Percentiles rank a stretch among this genome's conserved stretches.
Conservation (phyloP, 140 eudicot genomes). For the Oenanthe javanica region DNA sequence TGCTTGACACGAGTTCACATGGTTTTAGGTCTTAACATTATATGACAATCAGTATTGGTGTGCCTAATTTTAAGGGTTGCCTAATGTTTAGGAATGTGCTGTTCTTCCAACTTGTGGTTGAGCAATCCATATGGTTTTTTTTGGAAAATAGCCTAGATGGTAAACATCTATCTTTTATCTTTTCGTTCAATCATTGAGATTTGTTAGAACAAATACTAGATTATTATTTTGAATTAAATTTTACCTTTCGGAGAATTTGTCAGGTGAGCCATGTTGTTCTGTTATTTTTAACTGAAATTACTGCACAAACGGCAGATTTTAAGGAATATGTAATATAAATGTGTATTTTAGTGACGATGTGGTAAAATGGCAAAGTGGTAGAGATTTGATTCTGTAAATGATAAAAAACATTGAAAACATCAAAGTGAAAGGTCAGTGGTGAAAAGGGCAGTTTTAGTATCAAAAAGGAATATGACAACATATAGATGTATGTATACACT, state of each 20-base stretch:
- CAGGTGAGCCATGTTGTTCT: not conserved
- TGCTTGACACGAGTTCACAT: not conserved
- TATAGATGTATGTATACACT: not conserved
- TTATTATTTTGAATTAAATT: not conserved
- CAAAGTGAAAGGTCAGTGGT: conserved; percentile 12
- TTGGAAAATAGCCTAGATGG: no score
- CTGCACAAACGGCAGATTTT: conserved; percentile 8
- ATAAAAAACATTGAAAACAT: not conserved
- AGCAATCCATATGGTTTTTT: no score
- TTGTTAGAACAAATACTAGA: no score
- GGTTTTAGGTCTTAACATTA: not conserved
- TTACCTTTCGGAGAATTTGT: not conserved
- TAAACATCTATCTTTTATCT: no score
- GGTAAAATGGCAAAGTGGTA: not conserved
- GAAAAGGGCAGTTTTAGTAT: conserved; percentile 2
- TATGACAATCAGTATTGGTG: not conserved
- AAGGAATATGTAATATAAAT: not conserved
- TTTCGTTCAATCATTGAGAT: no score
- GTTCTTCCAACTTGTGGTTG: no score
- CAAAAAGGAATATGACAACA: conserved; percentile 2
- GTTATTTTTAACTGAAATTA: conserved; percentile 4
- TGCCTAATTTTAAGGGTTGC: not conserved
- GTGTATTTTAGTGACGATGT: not conserved
- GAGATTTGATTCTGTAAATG: conserved; percentile 2
- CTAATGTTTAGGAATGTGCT: not conserved